phyloP scores from a whole-genome alignment of 306 rosid species.

The Sindora glabra region DNA sequence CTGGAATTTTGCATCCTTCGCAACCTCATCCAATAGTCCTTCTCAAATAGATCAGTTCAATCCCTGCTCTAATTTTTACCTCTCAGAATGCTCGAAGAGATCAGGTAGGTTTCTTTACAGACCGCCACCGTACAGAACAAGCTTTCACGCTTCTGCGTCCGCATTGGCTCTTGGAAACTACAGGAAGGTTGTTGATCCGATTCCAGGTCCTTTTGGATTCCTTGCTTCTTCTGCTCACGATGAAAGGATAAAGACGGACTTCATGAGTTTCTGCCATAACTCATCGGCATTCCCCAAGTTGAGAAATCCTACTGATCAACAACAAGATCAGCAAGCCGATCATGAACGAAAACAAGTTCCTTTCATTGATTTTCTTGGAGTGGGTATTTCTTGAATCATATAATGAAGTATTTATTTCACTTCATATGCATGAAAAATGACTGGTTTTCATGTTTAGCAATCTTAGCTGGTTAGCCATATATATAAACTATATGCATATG shows the following conservation, averaged over 20 bases:
- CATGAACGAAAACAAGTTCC: slow-evolving; percentile 39
- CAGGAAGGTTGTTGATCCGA: slow-evolving; percentile 42
- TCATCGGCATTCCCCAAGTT: slow-evolving; percentile 26
- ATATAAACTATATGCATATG: not conserved
- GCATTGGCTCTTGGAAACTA: slow-evolving; percentile 26
- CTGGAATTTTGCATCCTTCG: slow-evolving; percentile 53
- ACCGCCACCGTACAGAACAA: not conserved
- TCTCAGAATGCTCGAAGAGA: slow-evolving; percentile 26
- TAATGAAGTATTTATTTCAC: slow-evolving; percentile 19
- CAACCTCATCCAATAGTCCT: slow-evolving; percentile 5
- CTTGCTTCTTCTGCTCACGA: slow-evolving; percentile 10
- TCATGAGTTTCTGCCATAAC: slow-evolving; percentile 17
- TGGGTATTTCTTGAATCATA: slow-evolving; percentile 59
- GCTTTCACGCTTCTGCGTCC: slow-evolving; percentile 1
- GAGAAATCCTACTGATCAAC: slow-evolving; percentile 26
- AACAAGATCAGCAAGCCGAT: slow-evolving; percentile 20
- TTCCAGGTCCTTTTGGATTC: slow-evolving; percentile 33
- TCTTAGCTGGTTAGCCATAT: not conserved
- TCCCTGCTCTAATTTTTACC: slow-evolving; percentile 11
- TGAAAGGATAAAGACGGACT: slow-evolving; percentile 20
- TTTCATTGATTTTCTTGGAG: slow-evolving; percentile 91
- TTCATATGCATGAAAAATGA: not conserved
- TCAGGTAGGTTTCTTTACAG: slow-evolving; percentile 23
- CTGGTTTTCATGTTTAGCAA: slow-evolving; percentile 15
- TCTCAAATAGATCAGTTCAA: slow-evolving; percentile 19